Evolutionary conservation across 768 basidiomycete genomes (phyloP), one percentile per base, ranked within the genome.

Genomic region (Xerocomellus intermedius): DNA sequence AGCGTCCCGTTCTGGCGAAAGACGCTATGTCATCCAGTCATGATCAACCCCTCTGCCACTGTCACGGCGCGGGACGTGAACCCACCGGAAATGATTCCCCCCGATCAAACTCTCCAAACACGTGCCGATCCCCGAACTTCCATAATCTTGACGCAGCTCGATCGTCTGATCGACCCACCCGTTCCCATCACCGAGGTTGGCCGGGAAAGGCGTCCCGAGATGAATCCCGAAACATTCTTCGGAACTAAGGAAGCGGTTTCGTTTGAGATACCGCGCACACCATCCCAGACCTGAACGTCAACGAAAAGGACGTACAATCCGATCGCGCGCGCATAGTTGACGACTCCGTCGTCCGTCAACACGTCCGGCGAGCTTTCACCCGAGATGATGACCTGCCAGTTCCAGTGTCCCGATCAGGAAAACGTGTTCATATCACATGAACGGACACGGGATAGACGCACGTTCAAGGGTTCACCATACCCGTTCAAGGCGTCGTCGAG

Each of bases 251-350:
- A 12, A 16, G 19, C 7, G 8, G 0, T 39, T 12, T 13, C 21
- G 12, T 17, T 30, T 48, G 41, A 67, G 30, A 48, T 46, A 12
- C 17, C n/a, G 17, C 12, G 0, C 35, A 13, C n/a, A 0, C n/a
- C 12, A 16, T 10, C 6, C 16, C 12, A 10, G 13, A 39, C 7
- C 26, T 26, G 3, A 17, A 37, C 26, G 26, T 26, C 26, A 12
- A 21, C 7, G n/a, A 30, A 12, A 14, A 22, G n/a, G 26, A 70
- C 79, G 57, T 60, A 87, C 85, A 85, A 86, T 16, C 84, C 85
- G 50, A 87, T 79, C 5, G 85, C 79, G 33, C 68, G 75, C 0
- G 83, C 85, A 62, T 76, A 87, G 60, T 85, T 85, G 42, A 83
- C 41, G 46, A 86, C 64, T 0, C 86, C 85, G 26, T 68, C 58